phyloP scores from a whole-genome alignment of 495 filamentous ascomycete genomes.

The Aspergillus sclerotioniger region DNA sequence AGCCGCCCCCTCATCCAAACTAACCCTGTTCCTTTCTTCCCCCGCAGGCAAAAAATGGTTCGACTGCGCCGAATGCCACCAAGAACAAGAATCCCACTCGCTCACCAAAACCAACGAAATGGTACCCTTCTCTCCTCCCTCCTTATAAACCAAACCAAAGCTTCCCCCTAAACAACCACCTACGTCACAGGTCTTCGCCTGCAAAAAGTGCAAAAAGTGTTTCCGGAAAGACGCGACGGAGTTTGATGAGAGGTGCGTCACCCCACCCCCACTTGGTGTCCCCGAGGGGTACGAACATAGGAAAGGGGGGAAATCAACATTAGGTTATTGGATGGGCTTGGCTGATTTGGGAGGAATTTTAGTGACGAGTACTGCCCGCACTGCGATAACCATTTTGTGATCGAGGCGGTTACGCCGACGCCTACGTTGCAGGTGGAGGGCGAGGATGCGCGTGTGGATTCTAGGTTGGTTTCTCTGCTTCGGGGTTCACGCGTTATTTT shows the following conservation, averaged over 20 bases:
- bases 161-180: not conserved
- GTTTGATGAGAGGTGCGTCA: conserved; percentile 76
- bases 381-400: conserved; percentile 96
- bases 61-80: conserved; percentile 95
- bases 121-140: conserved; percentile 41
- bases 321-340: not conserved
- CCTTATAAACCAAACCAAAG: not conserved
- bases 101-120: conserved; percentile 80
- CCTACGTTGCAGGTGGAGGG: conserved; percentile 80
- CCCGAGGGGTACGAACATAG: not conserved
- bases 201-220: conserved; percentile 98
- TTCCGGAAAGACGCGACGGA: conserved; percentile 90
- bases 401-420: conserved; percentile 82
- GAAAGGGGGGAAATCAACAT: not conserved
- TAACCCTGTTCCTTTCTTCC: not conserved
- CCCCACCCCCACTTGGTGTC: not conserved
- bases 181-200: conserved; percentile 64
- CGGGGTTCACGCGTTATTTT: too few relatives aligned
- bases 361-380: conserved; percentile 99
- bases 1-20: conserved; percentile 3
- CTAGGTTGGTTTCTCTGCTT: conserved; percentile 41
- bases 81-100: conserved; percentile 71
- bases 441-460: conserved; percentile 81
- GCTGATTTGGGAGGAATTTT: not conserved
- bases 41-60: conserved; percentile 87